Evolutionary conservation across 768 basidiomycete species (phyloP), one percentile per base, ranked within the genome.

Genomic region (Mycena rebaudengoi): DNA sequence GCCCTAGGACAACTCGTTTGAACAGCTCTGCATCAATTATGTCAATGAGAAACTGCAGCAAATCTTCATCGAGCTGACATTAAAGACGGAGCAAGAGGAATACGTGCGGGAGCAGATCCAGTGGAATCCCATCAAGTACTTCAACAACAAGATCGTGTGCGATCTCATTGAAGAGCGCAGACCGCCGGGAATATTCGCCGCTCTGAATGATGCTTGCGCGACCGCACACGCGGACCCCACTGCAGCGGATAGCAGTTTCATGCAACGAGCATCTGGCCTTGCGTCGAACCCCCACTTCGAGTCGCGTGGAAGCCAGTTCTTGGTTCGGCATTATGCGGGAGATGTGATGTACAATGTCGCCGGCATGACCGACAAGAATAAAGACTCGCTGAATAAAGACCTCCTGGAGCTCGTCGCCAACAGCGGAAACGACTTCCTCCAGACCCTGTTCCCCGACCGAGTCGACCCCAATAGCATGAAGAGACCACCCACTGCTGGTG

Each of bases 341-440:
- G 98, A 99, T 72, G 98, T 99, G 65, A 93, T 95, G 88, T 99
- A 99, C 81, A 98, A 96, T 65, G 90, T 99, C 13, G 75, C 91
- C 7, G 98, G 98, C 3, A 99, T 99, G 97, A 99, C 98, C 16
- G 98, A 99, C 79, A 99, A 99, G 86, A 99, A 99, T 83, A 99
- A 99, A 84, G 98, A 99, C 72, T 88, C 95, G 1, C 83, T 99
- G 52, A 85, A 96, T 78, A 99, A 98, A 76, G 98, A 99, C 73
- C 80, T 99, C 18, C 82, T 99, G 57, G 97, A 99, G 70, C 85
- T 99, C 43, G 83, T 99, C 57, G 92, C 88, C 7, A 80, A 82
- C 43, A 95, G 93, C 68, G 82, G 85, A 14, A 96, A 98, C 72
- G 79, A 85, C 44, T 99, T 99, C 84, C 72, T 99, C 63, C 95